Base-by-base conservation (phyloP, 148 eudicot species). In the Tetragonia tetragonoides region DNA sequence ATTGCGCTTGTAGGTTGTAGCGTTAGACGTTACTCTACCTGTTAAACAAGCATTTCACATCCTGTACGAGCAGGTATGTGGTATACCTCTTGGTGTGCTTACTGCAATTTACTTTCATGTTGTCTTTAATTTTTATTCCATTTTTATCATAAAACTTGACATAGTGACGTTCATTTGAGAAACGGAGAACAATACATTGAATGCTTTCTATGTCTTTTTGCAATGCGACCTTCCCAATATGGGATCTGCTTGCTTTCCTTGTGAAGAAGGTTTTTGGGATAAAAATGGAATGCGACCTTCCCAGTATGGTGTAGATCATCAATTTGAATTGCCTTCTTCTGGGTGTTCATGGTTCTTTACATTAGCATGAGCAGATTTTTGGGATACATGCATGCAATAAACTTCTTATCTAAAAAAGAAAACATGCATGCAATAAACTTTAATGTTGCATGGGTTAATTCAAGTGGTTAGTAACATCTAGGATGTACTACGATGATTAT, bases 1-100 rank as follows among this genome's bases (percentile, higher is more conserved):
- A 40, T 78, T 59, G 63, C 75, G 68, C 42, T 34, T 83, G 76
- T 82, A 94, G 98, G 93, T 94, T 59, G 87, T 92, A 82, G 95
- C 92, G 41, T 83, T 94, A 83, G 98, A 94, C 73, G 86, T 92
- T 51, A 82, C 89, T 76, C 80, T 94, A 83, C 98, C 98, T 62
- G 97, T 94, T 79, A 94, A 92, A 83, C 98, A 94, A 82, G 98
- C 98, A 70, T 94, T 94, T 80, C 97, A 94, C 72, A 82, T 94
- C 79, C 95, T 94, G 42, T 86, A 94, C 83, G 98, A 94, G 81
- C 98, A 94, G 98, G 98, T 94, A 84, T 42, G 70, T 21, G 10
- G 28, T 77, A 46, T 46, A 51, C 65, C 20, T 72, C 42, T 51
- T 79, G 34, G 37, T 47, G 66, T 56, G 47, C 28, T 70, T 23